Evolutionary conservation across 768 basidiomycete species (phyloP).

Genomic region (Hericium rajendrae): DNA sequence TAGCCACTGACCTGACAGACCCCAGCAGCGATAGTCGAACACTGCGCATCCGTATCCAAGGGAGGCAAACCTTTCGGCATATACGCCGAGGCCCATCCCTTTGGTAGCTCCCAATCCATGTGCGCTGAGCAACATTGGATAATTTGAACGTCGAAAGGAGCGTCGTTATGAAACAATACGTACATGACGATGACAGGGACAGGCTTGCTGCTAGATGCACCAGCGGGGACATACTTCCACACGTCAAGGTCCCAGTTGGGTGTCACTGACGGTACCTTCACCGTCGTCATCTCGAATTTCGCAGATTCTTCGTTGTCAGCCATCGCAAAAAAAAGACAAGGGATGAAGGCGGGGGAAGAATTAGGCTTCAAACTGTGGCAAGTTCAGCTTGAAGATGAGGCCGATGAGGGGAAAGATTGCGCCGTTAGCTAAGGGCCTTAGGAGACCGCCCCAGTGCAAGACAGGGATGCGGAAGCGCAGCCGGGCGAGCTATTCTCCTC

Average conservation of each 20-base stretch:
- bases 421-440: too few relatives aligned
- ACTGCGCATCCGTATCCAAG: constrained; percentile 25
- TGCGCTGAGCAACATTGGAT: constrained; percentile 17
- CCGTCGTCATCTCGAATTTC: not conserved
- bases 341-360: too few relatives aligned
- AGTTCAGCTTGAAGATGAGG: too few relatives aligned
- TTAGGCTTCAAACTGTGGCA: too few relatives aligned
- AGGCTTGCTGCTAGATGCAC: not conserved
- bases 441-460: too few relatives aligned
- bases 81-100: constrained; percentile 21
- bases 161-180: not conserved
- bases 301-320: too few relatives aligned
- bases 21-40: constrained; percentile 32
- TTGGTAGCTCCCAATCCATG: constrained; percentile 26
- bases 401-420: too few relatives aligned
- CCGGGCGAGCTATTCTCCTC: too few relatives aligned
- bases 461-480: too few relatives aligned
- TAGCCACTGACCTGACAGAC: constrained; percentile 20
- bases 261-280: constrained; percentile 25
- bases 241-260: constrained; percentile 25
- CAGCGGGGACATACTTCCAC: constrained; percentile 24
- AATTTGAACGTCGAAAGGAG: not conserved
- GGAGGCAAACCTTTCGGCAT: constrained; percentile 22
- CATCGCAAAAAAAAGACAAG: too few relatives aligned
- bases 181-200: constrained; percentile 25